Evolutionary conservation across 2,329 filamentous ascomycete genomes (phyloP).

Genomic region (Pezicula carpinea): DNA sequence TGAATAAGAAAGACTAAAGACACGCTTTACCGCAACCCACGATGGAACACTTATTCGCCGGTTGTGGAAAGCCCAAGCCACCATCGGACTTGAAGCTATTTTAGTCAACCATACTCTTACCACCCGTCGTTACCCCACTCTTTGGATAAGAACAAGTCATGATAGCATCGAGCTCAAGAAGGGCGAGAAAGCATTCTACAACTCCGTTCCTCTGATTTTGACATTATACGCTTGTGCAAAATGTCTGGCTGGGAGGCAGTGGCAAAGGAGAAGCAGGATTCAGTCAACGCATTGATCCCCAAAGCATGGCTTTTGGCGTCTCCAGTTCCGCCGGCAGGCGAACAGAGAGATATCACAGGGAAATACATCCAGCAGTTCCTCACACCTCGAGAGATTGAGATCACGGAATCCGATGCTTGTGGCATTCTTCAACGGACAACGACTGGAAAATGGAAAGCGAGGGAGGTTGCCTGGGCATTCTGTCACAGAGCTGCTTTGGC

Average conservation of each 20-base stretch:
- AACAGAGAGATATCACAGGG: slow-evolving; percentile 53
- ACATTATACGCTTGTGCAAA: slow-evolving; percentile 1
- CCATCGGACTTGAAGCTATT: slow-evolving; percentile 1
- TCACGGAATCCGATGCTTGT: slow-evolving; percentile 56
- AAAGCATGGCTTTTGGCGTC: slow-evolving; percentile 47
- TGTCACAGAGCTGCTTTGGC: slow-evolving; percentile 50
- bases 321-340: slow-evolving; percentile 40
- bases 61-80: neutral
- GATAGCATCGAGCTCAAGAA: neutral
- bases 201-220: neutral
- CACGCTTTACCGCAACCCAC: slow-evolving; percentile 26
- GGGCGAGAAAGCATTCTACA: neutral
- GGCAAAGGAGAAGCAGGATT: slow-evolving; percentile 48
- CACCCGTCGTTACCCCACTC: slow-evolving; percentile 2
- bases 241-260: slow-evolving; percentile 41
- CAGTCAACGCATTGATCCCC: slow-evolving; percentile 50
- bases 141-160: slow-evolving; percentile 1
- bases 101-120: slow-evolving; percentile 1
- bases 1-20: too few species aligned
- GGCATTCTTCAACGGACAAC: slow-evolving; percentile 50
- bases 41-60: neutral
- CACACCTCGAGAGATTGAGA: slow-evolving; percentile 47
- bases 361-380: slow-evolving; percentile 53
- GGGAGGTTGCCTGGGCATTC: slow-evolving; percentile 48
- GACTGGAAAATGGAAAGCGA: slow-evolving; percentile 49